A percentile compares a stretch with the other conserved stretches of the same genome.
Conservation (phyloP, 345 rosid species). For the Eucalyptus regnans region DNA sequence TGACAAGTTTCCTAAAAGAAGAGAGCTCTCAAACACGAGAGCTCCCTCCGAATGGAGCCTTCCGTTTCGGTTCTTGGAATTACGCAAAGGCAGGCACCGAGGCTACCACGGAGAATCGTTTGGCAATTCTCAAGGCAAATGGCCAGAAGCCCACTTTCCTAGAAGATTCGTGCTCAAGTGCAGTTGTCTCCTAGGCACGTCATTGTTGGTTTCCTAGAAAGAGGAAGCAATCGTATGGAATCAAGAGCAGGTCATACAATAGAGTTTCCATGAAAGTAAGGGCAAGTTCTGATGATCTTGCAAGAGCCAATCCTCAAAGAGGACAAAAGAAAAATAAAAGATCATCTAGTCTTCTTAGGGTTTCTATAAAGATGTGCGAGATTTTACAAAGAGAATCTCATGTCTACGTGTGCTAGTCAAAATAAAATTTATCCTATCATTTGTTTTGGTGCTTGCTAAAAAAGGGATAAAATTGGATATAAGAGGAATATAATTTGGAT, state of each 20-base stretch:
- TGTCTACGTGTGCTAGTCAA: no score
- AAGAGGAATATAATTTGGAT: no score
- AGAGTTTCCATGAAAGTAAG: background rate
- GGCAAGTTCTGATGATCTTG: background rate
- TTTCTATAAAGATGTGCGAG: background rate
- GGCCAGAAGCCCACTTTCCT: background rate
- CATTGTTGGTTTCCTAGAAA: background rate
- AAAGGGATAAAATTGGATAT: accelerated
- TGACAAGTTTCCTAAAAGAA: background rate
- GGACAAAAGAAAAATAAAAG: background rate
- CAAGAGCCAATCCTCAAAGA: background rate
- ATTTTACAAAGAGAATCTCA: background rate
- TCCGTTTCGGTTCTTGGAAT: background rate
- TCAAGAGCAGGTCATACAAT: background rate
- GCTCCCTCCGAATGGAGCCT: background rate
- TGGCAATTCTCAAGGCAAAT: background rate
- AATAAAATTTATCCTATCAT: no score
- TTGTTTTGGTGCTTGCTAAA: no score
- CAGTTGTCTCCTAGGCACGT: background rate
- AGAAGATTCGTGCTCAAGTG: background rate
- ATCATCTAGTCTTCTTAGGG: background rate
- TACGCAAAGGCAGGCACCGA: background rate
- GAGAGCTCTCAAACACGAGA: background rate
- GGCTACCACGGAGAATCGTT: background rate
- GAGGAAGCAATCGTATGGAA: background rate